These are phyloP conservation scores for Physaria fendleri DNA, from an alignment of 345 rosid species.

Conservation along the genomic window DNA sequence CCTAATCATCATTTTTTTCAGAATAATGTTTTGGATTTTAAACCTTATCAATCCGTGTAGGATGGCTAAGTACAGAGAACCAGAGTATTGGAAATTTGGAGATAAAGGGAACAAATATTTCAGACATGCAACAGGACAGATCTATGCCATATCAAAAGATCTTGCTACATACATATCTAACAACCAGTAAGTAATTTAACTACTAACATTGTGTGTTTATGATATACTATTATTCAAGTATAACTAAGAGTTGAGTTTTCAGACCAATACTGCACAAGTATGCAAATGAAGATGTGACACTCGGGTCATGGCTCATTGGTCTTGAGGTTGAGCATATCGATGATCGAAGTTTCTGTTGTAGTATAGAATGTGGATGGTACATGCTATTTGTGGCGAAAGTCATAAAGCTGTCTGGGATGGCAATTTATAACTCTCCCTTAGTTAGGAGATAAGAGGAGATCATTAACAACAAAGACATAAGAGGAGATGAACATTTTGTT, in stretches of 20 bases:
- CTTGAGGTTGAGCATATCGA: constrained; percentile 90
- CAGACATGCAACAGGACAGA: constrained; percentile 88
- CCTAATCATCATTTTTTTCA: not conserved
- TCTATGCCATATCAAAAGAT: constrained; percentile 85
- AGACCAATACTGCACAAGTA: too few species aligned
- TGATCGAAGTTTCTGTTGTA: constrained; percentile 79
- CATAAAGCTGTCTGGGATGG: too few species aligned
- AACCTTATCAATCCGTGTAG: constrained; percentile 29
- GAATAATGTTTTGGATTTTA: not conserved
- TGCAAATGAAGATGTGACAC: too few species aligned
- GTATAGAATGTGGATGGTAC: too few species aligned
- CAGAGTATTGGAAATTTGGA: constrained; percentile 92
- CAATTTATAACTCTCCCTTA: too few species aligned
- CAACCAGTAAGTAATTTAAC: constrained; percentile 52
- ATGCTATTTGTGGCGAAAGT: too few species aligned
- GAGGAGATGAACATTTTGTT: constrained; percentile 1
- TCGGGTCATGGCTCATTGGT: constrained; percentile 96
- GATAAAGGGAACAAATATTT: constrained; percentile 90
- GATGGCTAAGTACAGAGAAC: constrained; percentile 76
- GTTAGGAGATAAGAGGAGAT: not conserved
- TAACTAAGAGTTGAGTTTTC: too few species aligned
- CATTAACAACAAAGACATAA: too few species aligned
- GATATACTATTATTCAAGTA: too few species aligned
- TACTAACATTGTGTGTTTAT: too few species aligned
- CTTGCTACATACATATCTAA: constrained; percentile 73